These are phyloP conservation scores for Chaetomium sp. DNA, from an alignment of 2,329 filamentous ascomycete species.

Conservation along the genomic window DNA sequence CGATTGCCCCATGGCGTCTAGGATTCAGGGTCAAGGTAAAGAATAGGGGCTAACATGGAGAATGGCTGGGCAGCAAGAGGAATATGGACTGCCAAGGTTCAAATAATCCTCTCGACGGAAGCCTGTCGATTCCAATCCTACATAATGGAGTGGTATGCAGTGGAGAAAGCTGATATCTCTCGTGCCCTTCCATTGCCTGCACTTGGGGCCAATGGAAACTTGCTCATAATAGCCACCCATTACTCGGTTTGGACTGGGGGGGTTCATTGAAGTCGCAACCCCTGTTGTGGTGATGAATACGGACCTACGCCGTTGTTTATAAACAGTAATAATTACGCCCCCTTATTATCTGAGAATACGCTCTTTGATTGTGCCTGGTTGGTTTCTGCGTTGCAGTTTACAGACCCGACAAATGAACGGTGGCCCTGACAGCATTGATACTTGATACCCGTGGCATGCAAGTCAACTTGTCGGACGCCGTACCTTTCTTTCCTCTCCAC, in stretches of 20 bases:
- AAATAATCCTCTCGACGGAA: no score
- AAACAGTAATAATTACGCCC: no score
- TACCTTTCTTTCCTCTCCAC: background rate
- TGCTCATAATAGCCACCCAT: background rate
- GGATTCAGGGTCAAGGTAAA: background rate
- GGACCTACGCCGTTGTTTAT: background rate
- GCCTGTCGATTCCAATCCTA: no score
- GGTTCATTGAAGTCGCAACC: no score
- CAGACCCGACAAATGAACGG: no score
- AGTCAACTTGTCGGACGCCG: background rate
- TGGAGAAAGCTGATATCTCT: background rate
- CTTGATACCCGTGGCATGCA: no score
- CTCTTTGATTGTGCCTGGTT: no score
- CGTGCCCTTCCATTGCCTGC: background rate
- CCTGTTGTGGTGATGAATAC: no score
- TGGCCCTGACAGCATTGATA: no score
- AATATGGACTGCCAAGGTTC: background rate
- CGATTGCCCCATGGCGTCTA: constrained; percentile 21
- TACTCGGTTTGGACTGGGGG: background rate
- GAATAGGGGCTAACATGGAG: background rate
- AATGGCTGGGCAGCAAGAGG: background rate
- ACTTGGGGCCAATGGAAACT: background rate
- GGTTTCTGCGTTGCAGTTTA: no score
- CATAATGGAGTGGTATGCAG: no score
- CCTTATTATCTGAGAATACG: no score